These are phyloP conservation scores for Daedaleopsis sinensis DNA, from an alignment of 768 basidiomycete species.

Conservation along the genomic window DNA sequence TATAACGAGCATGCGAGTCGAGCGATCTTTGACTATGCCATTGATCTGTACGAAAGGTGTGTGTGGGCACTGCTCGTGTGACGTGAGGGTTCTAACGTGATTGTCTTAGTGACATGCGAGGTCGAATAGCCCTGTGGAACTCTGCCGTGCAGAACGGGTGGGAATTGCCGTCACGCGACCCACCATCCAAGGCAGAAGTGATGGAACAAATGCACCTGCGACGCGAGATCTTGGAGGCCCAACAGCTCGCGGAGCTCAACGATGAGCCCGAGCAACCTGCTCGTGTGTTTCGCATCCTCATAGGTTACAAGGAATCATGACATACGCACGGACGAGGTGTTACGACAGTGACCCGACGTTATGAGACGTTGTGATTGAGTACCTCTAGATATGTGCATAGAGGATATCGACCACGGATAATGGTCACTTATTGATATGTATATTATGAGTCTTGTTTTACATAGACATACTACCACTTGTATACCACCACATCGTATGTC, in stretches of 20 bases:
- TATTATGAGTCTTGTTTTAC: conserved; percentile 1
- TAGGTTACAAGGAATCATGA: conserved; percentile 27
- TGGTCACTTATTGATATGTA: conserved; percentile 20
- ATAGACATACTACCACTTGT: conserved; percentile 12
- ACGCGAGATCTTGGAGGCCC: conserved; percentile 30
- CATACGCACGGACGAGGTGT: neutral
- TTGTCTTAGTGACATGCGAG: conserved; percentile 29
- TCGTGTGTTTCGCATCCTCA: conserved; percentile 27
- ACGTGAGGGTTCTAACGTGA: neutral
- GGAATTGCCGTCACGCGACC: conserved; percentile 27
- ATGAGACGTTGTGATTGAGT: neutral
- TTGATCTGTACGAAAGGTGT: conserved; percentile 30
- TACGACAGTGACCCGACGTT: neutral
- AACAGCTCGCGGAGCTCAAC: conserved; percentile 22
- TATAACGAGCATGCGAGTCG: conserved; percentile 20
- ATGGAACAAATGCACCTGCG: conserved; percentile 30
- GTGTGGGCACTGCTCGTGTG: neutral
- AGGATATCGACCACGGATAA: neutral
- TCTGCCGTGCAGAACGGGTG: conserved; percentile 29
- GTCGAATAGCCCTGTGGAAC: conserved; percentile 30
- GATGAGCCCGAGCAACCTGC: conserved; percentile 26
- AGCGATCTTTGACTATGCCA: conserved; percentile 26
- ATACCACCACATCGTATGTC: conserved; percentile 3
- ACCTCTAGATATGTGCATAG: neutral
- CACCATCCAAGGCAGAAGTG: conserved; percentile 27